Conservation (phyloP, 2,329 filamentous ascomycete species). For the Aspergillus tubingensis region DNA sequence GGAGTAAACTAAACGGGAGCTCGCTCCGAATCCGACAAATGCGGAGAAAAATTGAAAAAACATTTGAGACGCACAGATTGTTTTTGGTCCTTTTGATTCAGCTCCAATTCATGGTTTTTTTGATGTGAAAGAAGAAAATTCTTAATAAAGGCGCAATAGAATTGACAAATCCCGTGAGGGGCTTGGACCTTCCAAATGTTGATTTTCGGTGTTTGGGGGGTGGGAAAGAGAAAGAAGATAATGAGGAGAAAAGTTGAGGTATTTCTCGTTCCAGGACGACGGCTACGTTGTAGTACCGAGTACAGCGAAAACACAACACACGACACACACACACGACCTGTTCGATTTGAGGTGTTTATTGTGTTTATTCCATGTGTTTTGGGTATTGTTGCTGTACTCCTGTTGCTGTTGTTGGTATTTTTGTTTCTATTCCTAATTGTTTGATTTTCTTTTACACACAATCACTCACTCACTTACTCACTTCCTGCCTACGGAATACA, state of each 20-base stretch:
- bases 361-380: too few relatives aligned
- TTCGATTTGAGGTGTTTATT: background rate
- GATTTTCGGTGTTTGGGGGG: too few relatives aligned
- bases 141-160: too few relatives aligned
- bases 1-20: slow-evolving; percentile 23
- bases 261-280: slow-evolving; percentile 23
- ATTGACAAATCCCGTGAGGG: too few relatives aligned
- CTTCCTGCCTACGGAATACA: too few relatives aligned
- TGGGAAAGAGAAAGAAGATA: background rate
- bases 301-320: slow-evolving; percentile 2
- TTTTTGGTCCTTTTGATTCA: background rate
- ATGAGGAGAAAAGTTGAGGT: slow-evolving; percentile 16
- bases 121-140: too few relatives aligned
- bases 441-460: background rate
- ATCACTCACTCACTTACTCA: too few relatives aligned
- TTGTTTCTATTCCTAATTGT: background rate
- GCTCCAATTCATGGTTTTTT: too few relatives aligned
- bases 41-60: slow-evolving; percentile 21
- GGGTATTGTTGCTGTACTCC: background rate
- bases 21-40: slow-evolving; percentile 25
- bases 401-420: background rate
- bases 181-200: too few relatives aligned
- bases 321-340: slow-evolving; percentile 2
- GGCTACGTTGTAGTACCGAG: slow-evolving; percentile 26
- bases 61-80: slow-evolving; percentile 5